Conservation (phyloP, 78 protist genomes). For the Tieghemostelium lacteum region DNA sequence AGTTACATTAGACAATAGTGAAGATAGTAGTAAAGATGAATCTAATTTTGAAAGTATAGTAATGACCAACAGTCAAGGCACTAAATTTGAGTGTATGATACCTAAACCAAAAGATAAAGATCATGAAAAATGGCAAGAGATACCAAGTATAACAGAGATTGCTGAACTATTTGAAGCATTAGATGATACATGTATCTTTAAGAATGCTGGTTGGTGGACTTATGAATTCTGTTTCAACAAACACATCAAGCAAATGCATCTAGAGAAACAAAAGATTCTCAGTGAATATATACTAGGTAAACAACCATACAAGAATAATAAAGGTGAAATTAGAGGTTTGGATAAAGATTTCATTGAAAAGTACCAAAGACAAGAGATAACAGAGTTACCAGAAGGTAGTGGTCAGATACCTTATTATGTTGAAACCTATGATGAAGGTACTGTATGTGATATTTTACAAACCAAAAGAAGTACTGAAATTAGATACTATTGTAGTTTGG, state of each 20-base stretch:
- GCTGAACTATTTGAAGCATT: background rate
- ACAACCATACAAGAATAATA: background rate
- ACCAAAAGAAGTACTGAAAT: constrained; percentile 40
- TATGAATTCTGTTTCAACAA: constrained; percentile 51
- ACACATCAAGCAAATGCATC: constrained; percentile 21
- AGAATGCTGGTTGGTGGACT: constrained; percentile 41
- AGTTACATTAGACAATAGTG: background rate
- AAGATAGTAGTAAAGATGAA: too few species aligned
- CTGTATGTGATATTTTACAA: constrained; percentile 37
- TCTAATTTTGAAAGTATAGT: background rate
- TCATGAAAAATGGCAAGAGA: background rate
- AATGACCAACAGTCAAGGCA: background rate
- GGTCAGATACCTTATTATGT: constrained; percentile 23
- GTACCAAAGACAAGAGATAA: background rate
- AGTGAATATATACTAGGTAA: constrained; percentile 19
- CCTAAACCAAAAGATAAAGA: background rate
- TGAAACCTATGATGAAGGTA: constrained; percentile 48
- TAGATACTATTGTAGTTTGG: constrained; percentile 47
- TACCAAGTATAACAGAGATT: background rate
- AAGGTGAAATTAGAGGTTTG: constrained; percentile 37
- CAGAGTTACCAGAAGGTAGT: constrained; percentile 5
- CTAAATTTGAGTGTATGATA: background rate
- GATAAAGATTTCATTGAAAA: constrained; percentile 5
- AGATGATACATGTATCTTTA: constrained; percentile 1
- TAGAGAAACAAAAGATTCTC: constrained; percentile 1